A percentile compares a stretch with the other conserved stretches of the same genome.
These are phyloP conservation scores for Raffaelea deltoideospora DNA, from an alignment of 2,329 filamentous ascomycete species.

Conservation along the genomic window DNA sequence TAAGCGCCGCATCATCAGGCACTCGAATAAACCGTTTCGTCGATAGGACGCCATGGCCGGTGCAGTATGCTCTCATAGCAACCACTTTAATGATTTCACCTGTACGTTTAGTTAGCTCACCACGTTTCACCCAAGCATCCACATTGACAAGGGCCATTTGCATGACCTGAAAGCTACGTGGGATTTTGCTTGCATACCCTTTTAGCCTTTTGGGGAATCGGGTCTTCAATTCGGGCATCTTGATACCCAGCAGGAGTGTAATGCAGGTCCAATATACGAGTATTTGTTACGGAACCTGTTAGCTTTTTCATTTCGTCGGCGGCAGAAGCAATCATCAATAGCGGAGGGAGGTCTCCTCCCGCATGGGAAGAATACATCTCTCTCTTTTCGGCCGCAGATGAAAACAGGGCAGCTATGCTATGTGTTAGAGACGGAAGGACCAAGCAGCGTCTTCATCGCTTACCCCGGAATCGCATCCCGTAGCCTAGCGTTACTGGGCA, in stretches of 20 bases:
- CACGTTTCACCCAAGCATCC: slow-evolving; percentile 28
- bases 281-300: too few species aligned
- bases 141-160: slow-evolving; percentile 37
- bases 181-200: slow-evolving; percentile 37
- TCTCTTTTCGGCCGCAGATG: too few species aligned
- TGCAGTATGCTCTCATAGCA: slow-evolving; percentile 38
- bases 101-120: slow-evolving; percentile 42
- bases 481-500: too few species aligned
- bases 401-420: too few species aligned
- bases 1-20: slow-evolving; percentile 11
- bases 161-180: slow-evolving; percentile 49
- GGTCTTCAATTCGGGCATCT: slow-evolving; percentile 38
- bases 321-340: too few species aligned
- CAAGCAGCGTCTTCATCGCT: too few species aligned
- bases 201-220: slow-evolving; percentile 48
- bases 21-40: slow-evolving; percentile 23
- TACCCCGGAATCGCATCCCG: too few species aligned
- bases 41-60: slow-evolving; percentile 35
- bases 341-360: too few species aligned
- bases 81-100: slow-evolving; percentile 46
- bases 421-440: too few species aligned
- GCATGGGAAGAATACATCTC: too few species aligned
- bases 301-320: too few species aligned
- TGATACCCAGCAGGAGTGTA: slow-evolving; percentile 9
- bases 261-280: too few species aligned